These are phyloP conservation scores for Colletotrichum spinosum DNA, from an alignment of 2,329 filamentous ascomycete species.

Conservation along the genomic window DNA sequence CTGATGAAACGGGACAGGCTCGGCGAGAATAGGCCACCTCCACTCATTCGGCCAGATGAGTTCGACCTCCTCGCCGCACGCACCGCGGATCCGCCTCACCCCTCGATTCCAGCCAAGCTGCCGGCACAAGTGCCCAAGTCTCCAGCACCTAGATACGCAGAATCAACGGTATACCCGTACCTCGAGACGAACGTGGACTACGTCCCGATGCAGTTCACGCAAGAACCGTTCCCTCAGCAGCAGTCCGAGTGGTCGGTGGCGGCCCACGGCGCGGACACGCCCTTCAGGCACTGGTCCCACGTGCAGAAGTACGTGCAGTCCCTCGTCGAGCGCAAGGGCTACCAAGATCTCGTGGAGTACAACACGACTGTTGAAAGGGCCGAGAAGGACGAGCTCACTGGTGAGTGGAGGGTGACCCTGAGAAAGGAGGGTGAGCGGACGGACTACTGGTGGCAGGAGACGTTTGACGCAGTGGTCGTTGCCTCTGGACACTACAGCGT, in stretches of 20 bases:
- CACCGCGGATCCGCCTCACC: constrained; percentile 60
- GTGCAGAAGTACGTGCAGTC: constrained; percentile 66
- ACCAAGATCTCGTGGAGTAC: constrained; percentile 63
- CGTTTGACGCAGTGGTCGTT: constrained; percentile 71
- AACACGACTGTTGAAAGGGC: constrained; percentile 72
- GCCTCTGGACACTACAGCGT: constrained; percentile 71
- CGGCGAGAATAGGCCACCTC: constrained; percentile 50
- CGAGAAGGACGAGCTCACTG: constrained; percentile 54
- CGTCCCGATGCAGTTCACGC: constrained; percentile 69
- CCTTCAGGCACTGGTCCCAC: constrained; percentile 70
- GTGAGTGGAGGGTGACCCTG: constrained; percentile 66
- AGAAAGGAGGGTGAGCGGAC: constrained; percentile 50
- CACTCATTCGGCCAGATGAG: constrained; percentile 50
- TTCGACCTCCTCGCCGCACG: constrained; percentile 59
- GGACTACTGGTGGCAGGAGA: constrained; percentile 73
- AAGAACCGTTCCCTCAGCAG: constrained; percentile 62
- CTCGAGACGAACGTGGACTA: constrained; percentile 73
- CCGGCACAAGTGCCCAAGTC: constrained; percentile 59
- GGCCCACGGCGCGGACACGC: constrained; percentile 66
- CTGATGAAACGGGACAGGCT: constrained; percentile 49
- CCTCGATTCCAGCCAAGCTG: constrained; percentile 56
- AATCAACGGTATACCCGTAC: constrained; percentile 71
- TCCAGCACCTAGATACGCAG: constrained; percentile 61
- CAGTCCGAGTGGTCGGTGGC: constrained; percentile 44
- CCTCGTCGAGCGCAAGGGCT: constrained; percentile 64